A percentile compares a stretch with the other conserved stretches of the same genome.
Evolutionary conservation across 441 rosid species (phyloP).

Genomic region (Erysimum pusillum): DNA sequence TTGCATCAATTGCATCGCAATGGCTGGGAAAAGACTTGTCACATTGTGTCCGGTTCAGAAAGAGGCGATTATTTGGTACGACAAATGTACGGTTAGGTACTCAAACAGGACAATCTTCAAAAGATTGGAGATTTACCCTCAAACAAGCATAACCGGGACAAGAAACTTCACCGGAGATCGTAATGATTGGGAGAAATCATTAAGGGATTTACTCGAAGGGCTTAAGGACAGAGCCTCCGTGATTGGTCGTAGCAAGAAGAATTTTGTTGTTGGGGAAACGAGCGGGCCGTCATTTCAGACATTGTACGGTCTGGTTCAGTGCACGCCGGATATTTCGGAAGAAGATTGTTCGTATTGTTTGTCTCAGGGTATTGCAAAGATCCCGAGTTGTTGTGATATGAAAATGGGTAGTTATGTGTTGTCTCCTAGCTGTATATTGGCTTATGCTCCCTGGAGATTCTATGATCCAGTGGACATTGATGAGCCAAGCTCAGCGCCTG

Average conservation of each 20-base stretch:
- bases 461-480: constrained; percentile 33
- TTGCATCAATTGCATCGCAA: constrained; percentile 54
- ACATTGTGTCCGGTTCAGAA: constrained; percentile 58
- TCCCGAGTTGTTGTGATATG: constrained; percentile 49
- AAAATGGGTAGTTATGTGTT: constrained; percentile 42
- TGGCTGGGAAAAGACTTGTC: constrained; percentile 46
- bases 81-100: constrained; percentile 56
- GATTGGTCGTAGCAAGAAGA: constrained; percentile 53
- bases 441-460: constrained; percentile 44
- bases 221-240: constrained; percentile 46
- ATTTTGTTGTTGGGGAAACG: constrained; percentile 46
- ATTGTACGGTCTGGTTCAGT: constrained; percentile 59
- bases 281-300: constrained; percentile 46
- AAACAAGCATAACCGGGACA: background rate
- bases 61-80: constrained; percentile 53
- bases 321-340: constrained; percentile 59
- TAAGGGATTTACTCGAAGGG: constrained; percentile 47
- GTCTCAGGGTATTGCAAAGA: constrained; percentile 19
- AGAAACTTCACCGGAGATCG: constrained; percentile 35
- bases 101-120: constrained; percentile 49
- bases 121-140: constrained; percentile 34
- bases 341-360: constrained; percentile 57
- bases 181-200: constrained; percentile 46
- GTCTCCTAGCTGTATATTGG: constrained; percentile 44
- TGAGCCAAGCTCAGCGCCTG: constrained; percentile 39